Conservation (phyloP, 2,329 filamentous ascomycete species). For the Graphium sp. region DNA sequence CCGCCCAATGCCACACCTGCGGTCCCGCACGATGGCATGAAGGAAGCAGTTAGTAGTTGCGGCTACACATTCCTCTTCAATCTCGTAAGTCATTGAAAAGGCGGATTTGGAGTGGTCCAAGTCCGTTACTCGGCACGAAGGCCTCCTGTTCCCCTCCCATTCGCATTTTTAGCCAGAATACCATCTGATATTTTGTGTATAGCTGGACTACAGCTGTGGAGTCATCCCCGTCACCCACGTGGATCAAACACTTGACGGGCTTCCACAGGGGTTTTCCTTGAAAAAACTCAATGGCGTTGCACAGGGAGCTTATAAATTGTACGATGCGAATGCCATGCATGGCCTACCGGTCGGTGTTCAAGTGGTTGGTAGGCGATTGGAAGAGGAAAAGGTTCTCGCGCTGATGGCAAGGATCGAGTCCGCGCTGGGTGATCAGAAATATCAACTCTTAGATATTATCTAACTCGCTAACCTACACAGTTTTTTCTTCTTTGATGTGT, state of each 20-base stretch:
- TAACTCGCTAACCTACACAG: slow-evolving; percentile 10
- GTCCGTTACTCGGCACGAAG: neutral
- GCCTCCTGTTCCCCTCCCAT: neutral
- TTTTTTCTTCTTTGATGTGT: too few species aligned
- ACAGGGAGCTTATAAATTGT: slow-evolving; percentile 69
- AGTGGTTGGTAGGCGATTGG: slow-evolving; percentile 59
- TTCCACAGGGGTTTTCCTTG: slow-evolving; percentile 43
- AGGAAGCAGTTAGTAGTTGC: slow-evolving; percentile 68
- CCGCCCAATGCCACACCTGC: slow-evolving; percentile 86
- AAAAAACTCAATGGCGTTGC: slow-evolving; percentile 63
- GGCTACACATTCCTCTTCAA: slow-evolving; percentile 94
- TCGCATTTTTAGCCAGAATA: neutral
- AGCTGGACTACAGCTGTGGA: slow-evolving; percentile 75
- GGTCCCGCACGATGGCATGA: slow-evolving; percentile 74
- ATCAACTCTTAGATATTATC: slow-evolving; percentile 30
- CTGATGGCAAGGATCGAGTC: slow-evolving; percentile 67
- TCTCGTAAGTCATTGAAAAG: slow-evolving; percentile 35
- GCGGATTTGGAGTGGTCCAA: neutral
- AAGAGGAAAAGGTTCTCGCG: slow-evolving; percentile 77
- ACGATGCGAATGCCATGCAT: slow-evolving; percentile 69
- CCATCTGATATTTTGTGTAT: slow-evolving; percentile 4
- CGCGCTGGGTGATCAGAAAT: slow-evolving; percentile 44
- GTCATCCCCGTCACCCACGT: slow-evolving; percentile 78
- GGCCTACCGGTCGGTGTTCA: slow-evolving; percentile 79
- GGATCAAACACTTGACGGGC: slow-evolving; percentile 47